Conservation (phyloP, 2,329 filamentous ascomycete genomes). For the Trichoderma hamatum region DNA sequence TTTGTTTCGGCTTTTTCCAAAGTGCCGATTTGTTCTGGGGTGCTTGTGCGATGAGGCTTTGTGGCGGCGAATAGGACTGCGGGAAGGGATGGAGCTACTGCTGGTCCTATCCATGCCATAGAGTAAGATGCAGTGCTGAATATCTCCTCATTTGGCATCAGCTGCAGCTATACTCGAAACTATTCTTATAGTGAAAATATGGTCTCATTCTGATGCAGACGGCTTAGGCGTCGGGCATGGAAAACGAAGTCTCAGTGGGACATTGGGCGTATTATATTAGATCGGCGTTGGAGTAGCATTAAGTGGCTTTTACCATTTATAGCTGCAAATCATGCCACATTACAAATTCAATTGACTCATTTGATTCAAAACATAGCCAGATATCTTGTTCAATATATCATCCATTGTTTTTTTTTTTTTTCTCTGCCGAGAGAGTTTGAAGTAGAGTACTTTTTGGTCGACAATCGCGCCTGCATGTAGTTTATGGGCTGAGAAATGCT, state of each 20-base stretch:
- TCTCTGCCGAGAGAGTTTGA: too few species aligned
- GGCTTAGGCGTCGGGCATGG: not conserved
- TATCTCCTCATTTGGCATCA: not conserved
- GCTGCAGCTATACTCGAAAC: not conserved
- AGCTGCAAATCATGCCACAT: not conserved
- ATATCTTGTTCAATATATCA: not conserved
- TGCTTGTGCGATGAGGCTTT: not conserved
- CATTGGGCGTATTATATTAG: too few species aligned
- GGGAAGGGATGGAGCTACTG: too few species aligned
- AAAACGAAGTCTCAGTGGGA: not conserved
- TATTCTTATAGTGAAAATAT: not conserved
- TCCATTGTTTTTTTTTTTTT: not conserved
- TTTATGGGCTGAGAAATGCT: not conserved
- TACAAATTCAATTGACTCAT: not conserved
- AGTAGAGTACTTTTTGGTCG: not conserved
- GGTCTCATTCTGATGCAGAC: not conserved
- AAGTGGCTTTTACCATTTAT: rapidly evolving
- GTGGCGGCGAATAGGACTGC: not conserved
- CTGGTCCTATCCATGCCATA: too few species aligned
- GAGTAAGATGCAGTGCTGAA: not conserved
- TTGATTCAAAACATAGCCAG: not conserved
- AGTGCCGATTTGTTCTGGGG: not conserved
- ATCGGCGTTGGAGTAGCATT: not conserved
- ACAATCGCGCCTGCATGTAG: not conserved
- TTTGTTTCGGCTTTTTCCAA: not conserved